These are phyloP conservation scores for Aphanomyces euteiches DNA, from an alignment of 352 stramenopile genomes.

Conservation along the genomic window DNA sequence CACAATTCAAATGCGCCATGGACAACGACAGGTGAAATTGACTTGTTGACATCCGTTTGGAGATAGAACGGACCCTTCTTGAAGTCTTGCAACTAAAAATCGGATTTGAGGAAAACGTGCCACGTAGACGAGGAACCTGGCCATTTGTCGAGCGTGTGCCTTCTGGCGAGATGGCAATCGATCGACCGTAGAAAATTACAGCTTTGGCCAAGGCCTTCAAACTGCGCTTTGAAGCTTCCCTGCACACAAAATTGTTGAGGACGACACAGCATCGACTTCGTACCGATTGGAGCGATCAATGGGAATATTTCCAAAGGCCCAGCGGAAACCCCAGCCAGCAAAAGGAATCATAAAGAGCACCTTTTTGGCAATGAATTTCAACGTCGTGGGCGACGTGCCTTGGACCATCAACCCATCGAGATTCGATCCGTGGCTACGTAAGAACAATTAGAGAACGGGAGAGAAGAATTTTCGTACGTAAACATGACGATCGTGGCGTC, in stretches of 20 bases:
- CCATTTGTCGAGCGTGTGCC: conserved; percentile 79
- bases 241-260: conserved; percentile 22
- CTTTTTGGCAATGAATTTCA: conserved; percentile 86
- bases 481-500: conserved; percentile 82
- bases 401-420: conserved; percentile 83
- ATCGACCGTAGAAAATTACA: conserved; percentile 69
- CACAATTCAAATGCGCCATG: conserved; percentile 81
- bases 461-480: conserved; percentile 39
- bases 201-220: conserved; percentile 61
- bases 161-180: conserved; percentile 78
- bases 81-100: conserved; percentile 69
- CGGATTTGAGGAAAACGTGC: background rate
- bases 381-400: conserved; percentile 52
- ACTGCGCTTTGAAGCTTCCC: conserved; percentile 58
- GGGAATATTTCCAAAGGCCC: conserved; percentile 72
- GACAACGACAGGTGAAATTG: conserved; percentile 67
- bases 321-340: conserved; percentile 66
- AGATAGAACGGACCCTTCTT: conserved; percentile 86
- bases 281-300: conserved; percentile 75
- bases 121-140: conserved; percentile 37
- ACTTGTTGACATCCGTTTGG: conserved; percentile 77
- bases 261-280: background rate
- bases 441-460: background rate
- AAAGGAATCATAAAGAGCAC: conserved; percentile 77
- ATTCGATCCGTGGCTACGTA: conserved; percentile 69